Conservation (phyloP, 768 basidiomycete genomes). For the Termitomyces titanicus region DNA sequence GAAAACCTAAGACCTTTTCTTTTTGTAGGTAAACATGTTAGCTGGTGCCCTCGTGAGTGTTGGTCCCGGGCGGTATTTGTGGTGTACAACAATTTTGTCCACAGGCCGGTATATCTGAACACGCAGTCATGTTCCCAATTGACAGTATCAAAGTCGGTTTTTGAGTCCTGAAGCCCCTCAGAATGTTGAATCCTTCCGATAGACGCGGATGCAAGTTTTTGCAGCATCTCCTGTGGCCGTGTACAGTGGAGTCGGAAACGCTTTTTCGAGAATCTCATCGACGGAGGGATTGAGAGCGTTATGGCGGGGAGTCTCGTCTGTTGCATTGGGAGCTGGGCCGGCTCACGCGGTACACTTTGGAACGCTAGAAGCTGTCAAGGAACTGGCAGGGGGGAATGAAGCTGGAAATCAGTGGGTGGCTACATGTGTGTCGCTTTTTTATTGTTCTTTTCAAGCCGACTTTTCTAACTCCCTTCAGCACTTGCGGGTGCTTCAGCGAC, state of each 20-base stretch:
- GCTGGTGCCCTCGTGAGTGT: slow-evolving; percentile 88
- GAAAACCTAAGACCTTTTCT: slow-evolving; percentile 4
- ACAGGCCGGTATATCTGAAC: slow-evolving; percentile 98
- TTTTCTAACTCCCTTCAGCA: slow-evolving; percentile 41
- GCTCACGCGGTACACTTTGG: slow-evolving; percentile 99
- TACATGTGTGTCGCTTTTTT: slow-evolving; percentile 61
- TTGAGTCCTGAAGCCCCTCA: background rate
- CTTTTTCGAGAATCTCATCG: slow-evolving; percentile 87
- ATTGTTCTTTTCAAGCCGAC: background rate
- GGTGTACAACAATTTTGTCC: background rate
- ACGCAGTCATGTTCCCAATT: slow-evolving; percentile 97
- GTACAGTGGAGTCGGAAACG: slow-evolving; percentile 88
- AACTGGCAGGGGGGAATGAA: slow-evolving; percentile 84
- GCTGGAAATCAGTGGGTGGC: slow-evolving; percentile 80
- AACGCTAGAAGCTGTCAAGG: slow-evolving; percentile 91
- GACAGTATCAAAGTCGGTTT: slow-evolving; percentile 93
- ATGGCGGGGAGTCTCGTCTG: slow-evolving; percentile 96
- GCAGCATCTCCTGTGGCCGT: slow-evolving; percentile 80
- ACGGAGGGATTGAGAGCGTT: slow-evolving; percentile 89
- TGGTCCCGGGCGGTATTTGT: background rate
- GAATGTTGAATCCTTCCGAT: background rate
- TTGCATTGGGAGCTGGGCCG: slow-evolving; percentile 94
- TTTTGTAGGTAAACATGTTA: slow-evolving; percentile 84
- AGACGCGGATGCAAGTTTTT: slow-evolving; percentile 99
- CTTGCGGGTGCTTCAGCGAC: slow-evolving; percentile 93